Base-by-base conservation (phyloP, 2,329 filamentous ascomycete species). In the Sordariomycetes sp. region DNA sequence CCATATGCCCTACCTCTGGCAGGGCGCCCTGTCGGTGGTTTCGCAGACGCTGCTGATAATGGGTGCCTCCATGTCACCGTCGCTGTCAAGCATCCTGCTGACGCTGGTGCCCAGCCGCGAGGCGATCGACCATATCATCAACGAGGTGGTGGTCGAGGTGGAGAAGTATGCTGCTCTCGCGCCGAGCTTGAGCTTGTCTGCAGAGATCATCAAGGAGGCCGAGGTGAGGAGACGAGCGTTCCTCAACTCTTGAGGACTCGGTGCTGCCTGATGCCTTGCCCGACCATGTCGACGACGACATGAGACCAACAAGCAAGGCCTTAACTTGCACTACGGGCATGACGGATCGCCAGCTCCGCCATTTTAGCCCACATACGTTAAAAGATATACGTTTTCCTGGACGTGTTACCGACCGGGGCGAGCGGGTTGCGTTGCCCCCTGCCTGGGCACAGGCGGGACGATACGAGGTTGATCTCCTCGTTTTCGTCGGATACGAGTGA, bases 1-100 rank as follows among this genome's bases (percentile, higher is more conserved):
- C 55, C 89, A 93, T 68, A 86, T 94, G 74, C 89, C 89, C 14
- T 94, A 93, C 71, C 79, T 93, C 22, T 94, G 88, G 86, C 89
- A 93, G 74, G 89, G 89, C 20, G 88, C 89, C 10, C 78, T 94
- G 43, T 91, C 87, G 24, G 89, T 94, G 67, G 87, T 92, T 24
- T 90, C 88, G 6, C 89, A 94, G 70, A 88, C 87, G 1, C 76
- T 94, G 18, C 76, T 94, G 51, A 82, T 94, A 37, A 93, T 94
- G 89, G 89, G 88, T 7, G 88, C 89, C 18, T 90, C 87, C 18
- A 89, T 93, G 83, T 91, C 86, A 10, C 84, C 85, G 1, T 85
- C 85, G 5, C 79, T 93, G 3, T 83, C 82, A 25, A 79, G 76
- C 55, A 83, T 92, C 48, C 75, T 93, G 68, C 61, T 80, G 54